A percentile compares a stretch with the other conserved stretches of the same genome.
These are phyloP conservation scores for Setaria italica DNA, from an alignment of 202 grass and related monocot species.

Conservation along the genomic window DNA sequence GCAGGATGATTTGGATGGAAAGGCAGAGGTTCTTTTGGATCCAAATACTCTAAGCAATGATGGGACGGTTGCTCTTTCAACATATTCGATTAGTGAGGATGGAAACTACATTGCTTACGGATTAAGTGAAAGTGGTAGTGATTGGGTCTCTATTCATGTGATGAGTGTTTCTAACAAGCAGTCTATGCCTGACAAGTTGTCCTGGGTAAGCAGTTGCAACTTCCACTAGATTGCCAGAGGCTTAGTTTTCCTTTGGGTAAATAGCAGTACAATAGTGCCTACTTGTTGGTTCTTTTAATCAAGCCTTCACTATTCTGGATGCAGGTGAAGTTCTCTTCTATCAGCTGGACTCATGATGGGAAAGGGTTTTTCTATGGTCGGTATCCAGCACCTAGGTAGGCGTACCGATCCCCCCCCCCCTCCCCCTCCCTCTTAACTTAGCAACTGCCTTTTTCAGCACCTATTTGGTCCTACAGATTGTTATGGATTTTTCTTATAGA, in stretches of 20 bases:
- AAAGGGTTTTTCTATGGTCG: slow-evolving; percentile 97
- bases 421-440: not conserved
- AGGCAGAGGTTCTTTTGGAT: slow-evolving; percentile 76
- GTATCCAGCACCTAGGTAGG: slow-evolving; percentile 84
- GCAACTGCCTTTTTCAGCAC: not conserved
- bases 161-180: slow-evolving; percentile 72
- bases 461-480: not conserved
- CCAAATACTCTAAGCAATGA: slow-evolving; percentile 88
- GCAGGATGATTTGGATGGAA: slow-evolving; percentile 74
- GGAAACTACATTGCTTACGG: slow-evolving; percentile 91
- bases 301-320: slow-evolving; percentile 31
- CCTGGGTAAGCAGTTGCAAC: slow-evolving; percentile 65
- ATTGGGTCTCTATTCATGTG: slow-evolving; percentile 85
- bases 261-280: not conserved
- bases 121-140: slow-evolving; percentile 89
- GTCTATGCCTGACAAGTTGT: slow-evolving; percentile 68
- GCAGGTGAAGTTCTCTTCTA: slow-evolving; percentile 91
- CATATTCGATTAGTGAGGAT: slow-evolving; percentile 73
- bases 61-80: slow-evolving; percentile 80
- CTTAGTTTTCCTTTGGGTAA: not conserved
- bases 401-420: not conserved
- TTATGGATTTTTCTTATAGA: not conserved
- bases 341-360: slow-evolving; percentile 88
- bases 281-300: slow-evolving; percentile 27
- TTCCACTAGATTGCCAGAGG: not conserved